Base-by-base conservation (phyloP, 1,284 basidiomycete genomes). In the Cryptococcus neoformans region DNA sequence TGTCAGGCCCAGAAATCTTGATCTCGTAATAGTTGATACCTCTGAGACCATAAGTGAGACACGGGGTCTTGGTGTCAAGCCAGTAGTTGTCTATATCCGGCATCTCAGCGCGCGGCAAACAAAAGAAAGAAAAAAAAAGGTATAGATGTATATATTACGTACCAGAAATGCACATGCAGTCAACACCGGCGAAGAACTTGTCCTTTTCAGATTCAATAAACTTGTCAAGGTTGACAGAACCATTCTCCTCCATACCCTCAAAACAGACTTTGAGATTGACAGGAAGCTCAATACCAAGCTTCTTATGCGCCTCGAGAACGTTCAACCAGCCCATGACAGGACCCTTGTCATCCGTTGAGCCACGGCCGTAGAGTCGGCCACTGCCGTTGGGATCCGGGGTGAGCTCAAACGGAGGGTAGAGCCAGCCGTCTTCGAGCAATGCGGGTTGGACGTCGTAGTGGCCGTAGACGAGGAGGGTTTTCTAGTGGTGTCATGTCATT, bases 161-260 rank as follows among this genome's bases (percentile, higher is more conserved):
- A 91, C 89, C 79, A 45, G 80, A 81, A 68, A 99, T 98, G 81
- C 95, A 99, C 62, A 96, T 89, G 64, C 89, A 92, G 70, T 99
- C 95, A 39, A 94, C 88, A 21, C 89, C 92, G 49, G 87, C 83
- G 76, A 99, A 96, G 84, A 88, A 97, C 37, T 84, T 83, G 70
- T 85, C 82, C 57, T 87, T 87, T 80, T 98, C 92, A 51, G 81
- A 82, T 62, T 83, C 80, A 65, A 99, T 93, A 51, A 97, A 84
- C 53, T 90, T 90, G 72, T 98, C 94, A 10, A 99, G 83, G 6
- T 93, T 93, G 68, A 93, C 91, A 46, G 89, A 92, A 6, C 95
- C 95, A 66, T 84, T 89, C 81, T 99, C 95, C 78, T 99, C 95
- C 96, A 99, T 99, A 7, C 95, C 93, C 77, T 99, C 95, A 70